These are phyloP conservation scores for Silybum marianum DNA, from an alignment of 129 eudicot species.

Conservation along the genomic window DNA sequence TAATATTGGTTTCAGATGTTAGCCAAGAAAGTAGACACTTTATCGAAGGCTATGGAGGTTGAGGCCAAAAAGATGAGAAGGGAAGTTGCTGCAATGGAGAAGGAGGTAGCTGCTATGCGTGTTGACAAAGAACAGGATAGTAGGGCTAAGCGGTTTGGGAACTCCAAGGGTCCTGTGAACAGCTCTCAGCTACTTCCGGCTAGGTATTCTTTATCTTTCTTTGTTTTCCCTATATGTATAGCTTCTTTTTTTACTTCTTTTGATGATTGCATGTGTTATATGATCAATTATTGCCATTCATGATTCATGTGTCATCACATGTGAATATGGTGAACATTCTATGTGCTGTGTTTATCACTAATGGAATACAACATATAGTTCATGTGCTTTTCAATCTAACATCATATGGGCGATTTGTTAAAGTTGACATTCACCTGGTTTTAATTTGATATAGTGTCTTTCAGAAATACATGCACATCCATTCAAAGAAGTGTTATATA, in stretches of 20 bases:
- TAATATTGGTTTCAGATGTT: constrained; percentile 61
- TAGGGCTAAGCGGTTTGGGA: constrained; percentile 68
- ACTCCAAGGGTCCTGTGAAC: constrained; percentile 54
- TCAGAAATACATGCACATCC: too few species aligned
- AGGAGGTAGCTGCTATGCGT: constrained; percentile 92
- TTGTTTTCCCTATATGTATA: not conserved
- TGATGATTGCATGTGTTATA: not conserved
- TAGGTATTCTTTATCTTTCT: constrained; percentile 48
- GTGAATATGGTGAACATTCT: not conserved
- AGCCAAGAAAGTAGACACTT: constrained; percentile 87
- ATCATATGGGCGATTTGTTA: not conserved
- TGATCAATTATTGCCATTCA: not conserved
- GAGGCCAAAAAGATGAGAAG: constrained; percentile 96
- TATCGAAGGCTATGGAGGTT: constrained; percentile 93
- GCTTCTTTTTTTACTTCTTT: too few species aligned
- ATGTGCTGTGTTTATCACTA: not conserved
- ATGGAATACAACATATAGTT: not conserved
- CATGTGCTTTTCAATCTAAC: not conserved
- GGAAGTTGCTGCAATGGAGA: constrained; percentile 97
- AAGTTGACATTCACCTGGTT: too few species aligned
- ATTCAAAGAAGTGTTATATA: too few species aligned
- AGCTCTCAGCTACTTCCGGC: constrained; percentile 75
- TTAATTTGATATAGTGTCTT: too few species aligned
- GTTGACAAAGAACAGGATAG: constrained; percentile 88
- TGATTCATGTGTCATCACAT: not conserved